phyloP scores from a whole-genome alignment of 345 rosid species.

The Kernera saxatilis region DNA sequence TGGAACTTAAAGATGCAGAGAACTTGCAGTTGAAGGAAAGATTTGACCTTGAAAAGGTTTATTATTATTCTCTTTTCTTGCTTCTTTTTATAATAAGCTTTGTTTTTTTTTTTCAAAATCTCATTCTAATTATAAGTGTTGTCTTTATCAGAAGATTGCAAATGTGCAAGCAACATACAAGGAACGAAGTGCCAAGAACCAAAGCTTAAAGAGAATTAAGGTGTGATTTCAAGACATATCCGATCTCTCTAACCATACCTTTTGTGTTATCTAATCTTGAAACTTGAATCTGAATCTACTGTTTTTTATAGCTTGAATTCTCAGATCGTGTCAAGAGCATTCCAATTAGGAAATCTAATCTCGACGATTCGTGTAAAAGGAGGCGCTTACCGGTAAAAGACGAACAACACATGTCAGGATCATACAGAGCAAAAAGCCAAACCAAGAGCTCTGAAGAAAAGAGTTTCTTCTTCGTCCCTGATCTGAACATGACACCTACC shows the following conservation, averaged over 20 bases:
- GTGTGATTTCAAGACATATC: conserved; percentile 32
- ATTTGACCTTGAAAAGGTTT: conserved; percentile 48
- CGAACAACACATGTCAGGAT: conserved; percentile 2
- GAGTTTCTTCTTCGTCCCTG: conserved; percentile 48
- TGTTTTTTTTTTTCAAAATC: not conserved
- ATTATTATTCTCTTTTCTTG: not conserved
- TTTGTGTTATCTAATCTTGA: not conserved
- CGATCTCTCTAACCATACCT: not conserved
- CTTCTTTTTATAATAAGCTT: not conserved
- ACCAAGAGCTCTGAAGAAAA: not conserved
- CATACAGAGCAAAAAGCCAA: conserved; percentile 21
- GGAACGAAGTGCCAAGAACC: conserved; percentile 45
- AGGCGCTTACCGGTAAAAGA: not conserved
- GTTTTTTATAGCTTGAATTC: conserved; percentile 41
- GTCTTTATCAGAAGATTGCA: conserved; percentile 54
- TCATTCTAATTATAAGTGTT: not conserved
- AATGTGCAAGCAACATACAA: conserved; percentile 41
- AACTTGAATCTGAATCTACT: not conserved
- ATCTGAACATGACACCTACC: conserved; percentile 61
- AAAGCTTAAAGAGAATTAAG: conserved; percentile 68
- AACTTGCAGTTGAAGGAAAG: conserved; percentile 51
- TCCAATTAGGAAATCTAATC: not conserved
- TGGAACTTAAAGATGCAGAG: conserved; percentile 71
- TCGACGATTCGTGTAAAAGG: not conserved
- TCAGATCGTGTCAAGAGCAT: conserved; percentile 10